Evolutionary conservation across 495 filamentous ascomycete species (phyloP), one percentile per base, ranked within the genome.

Genomic region (Xylaria palmicola): DNA sequence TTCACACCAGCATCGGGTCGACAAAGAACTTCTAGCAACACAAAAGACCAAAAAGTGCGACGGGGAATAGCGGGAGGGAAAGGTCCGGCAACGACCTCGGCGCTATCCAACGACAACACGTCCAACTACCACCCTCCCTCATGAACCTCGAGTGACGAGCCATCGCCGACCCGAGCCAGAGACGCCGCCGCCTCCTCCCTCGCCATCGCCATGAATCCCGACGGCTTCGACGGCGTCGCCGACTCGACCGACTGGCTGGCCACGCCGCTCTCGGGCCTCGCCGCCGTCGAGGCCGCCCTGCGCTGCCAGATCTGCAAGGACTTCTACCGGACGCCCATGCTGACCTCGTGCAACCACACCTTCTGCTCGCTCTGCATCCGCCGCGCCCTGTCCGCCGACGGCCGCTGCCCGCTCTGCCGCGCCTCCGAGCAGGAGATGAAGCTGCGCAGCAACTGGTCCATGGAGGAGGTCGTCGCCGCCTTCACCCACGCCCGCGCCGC

Each of bases 291-390:
- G 67, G 85, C 90, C 40, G 85, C 90, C 15, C 82, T 99, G 15
- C 90, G 93, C 63, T 99, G 94, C 74, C 89, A 97, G 67, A 88
- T 99, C 59, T 99, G 94, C 83, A 98, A 97, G 75, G 94, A 99
- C 72, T 95, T 97, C 74, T 98, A 89, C 77, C 83, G 85, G 61
- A 92, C 90, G 22, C 94, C 94, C 0, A 93, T 99, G 80, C 87
- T 97, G 55, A 99, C 94, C 1, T 88, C 88, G 0, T 99, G 94
- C 80, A 89, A 85, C 41, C 94, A 99, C 72, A 97, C 94, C 0
- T 99, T 99, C 71, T 99, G 94, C 80, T 97, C 92, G 15, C 73
- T 93, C 29, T 99, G 94, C 73, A 97, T 98, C 62, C 90, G 94
- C 15, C 80, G 92, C 54, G 90, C 88, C 62, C 79, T 99, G 2